phyloP scores from a whole-genome alignment of 768 basidiomycete species.

The Leucosporidium yakuticum region DNA sequence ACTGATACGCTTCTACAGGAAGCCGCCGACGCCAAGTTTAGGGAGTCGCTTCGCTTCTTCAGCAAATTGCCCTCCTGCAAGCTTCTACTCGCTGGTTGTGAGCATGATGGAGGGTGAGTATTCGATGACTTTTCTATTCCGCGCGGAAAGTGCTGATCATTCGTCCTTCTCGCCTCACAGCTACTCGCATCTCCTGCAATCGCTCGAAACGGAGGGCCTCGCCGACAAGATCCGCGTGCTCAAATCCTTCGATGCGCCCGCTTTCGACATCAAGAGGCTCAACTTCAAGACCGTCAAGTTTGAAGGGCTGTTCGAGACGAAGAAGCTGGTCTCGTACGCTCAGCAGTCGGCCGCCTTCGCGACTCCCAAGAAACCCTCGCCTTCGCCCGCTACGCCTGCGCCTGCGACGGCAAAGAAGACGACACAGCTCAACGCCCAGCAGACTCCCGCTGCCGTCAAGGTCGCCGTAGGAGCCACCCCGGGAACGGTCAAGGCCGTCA shows the following conservation, averaged over 20 bases:
- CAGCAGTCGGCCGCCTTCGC: not conserved
- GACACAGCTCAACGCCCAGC: not conserved
- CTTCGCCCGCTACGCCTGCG: not conserved
- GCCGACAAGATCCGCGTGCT: conserved; percentile 20
- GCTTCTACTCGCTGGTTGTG: conserved; percentile 26
- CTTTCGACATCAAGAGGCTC: conserved; percentile 30
- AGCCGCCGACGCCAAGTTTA: conserved; percentile 27
- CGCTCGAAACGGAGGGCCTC: conserved; percentile 13
- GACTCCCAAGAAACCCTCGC: not conserved
- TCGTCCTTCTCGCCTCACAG: not conserved
- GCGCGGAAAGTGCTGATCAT: too few relatives aligned
- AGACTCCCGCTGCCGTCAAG: not conserved
- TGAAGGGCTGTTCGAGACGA: conserved; percentile 20
- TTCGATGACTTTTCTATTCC: not conserved
- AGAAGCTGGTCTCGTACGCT: conserved; percentile 15
- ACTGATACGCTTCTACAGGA: conserved; percentile 2
- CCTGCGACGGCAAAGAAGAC: conserved; percentile 4
- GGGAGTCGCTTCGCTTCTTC: conserved; percentile 14
- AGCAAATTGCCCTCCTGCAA: conserved; percentile 22
- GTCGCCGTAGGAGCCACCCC: not conserved
- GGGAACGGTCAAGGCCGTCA: not conserved
- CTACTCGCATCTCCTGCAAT: conserved; percentile 21
- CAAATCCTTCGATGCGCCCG: conserved; percentile 16
- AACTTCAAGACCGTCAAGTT: conserved; percentile 10
- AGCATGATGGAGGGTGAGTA: conserved; percentile 27